Conservation (phyloP, 116 monocot species). For the Posidonia oceanica region DNA sequence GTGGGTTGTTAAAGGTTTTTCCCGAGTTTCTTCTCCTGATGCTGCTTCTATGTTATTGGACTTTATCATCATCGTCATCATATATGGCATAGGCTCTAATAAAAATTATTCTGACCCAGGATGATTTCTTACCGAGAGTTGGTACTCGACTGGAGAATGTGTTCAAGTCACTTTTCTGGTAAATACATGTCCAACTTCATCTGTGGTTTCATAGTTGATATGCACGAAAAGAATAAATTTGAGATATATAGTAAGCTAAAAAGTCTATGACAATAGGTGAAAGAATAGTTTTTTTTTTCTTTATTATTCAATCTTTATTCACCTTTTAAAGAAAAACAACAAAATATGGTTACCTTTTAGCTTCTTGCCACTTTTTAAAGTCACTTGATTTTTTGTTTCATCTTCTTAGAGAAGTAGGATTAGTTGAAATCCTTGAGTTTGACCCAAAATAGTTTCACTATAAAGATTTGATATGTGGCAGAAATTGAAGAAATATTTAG, state of each 20-base stretch:
- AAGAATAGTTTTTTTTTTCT: too few relatives aligned
- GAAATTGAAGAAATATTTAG: too few relatives aligned
- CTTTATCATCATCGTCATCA: background rate
- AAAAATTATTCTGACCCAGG: slow-evolving; percentile 31
- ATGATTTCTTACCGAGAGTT: slow-evolving; percentile 97
- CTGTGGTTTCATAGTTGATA: background rate
- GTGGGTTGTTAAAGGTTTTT: background rate
- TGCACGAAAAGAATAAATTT: background rate
- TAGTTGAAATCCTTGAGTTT: too few relatives aligned
- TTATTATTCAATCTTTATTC: too few relatives aligned
- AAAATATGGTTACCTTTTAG: too few relatives aligned
- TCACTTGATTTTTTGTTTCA: too few relatives aligned
- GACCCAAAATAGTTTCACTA: too few relatives aligned
- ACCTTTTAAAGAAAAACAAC: too few relatives aligned
- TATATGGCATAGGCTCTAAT: slow-evolving; percentile 1
- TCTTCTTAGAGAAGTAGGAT: too few relatives aligned
- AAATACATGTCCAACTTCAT: slow-evolving; percentile 5
- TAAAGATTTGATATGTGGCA: too few relatives aligned
- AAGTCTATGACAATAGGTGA: background rate
- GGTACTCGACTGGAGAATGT: slow-evolving; percentile 91
- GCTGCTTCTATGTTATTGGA: background rate
- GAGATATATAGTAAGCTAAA: background rate
- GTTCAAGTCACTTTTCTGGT: slow-evolving; percentile 96
- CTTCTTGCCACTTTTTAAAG: too few relatives aligned
- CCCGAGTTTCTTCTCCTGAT: background rate